phyloP scores from a whole-genome alignment of 176 grass and related monocot genomes.

The Luzula sylvatica region DNA sequence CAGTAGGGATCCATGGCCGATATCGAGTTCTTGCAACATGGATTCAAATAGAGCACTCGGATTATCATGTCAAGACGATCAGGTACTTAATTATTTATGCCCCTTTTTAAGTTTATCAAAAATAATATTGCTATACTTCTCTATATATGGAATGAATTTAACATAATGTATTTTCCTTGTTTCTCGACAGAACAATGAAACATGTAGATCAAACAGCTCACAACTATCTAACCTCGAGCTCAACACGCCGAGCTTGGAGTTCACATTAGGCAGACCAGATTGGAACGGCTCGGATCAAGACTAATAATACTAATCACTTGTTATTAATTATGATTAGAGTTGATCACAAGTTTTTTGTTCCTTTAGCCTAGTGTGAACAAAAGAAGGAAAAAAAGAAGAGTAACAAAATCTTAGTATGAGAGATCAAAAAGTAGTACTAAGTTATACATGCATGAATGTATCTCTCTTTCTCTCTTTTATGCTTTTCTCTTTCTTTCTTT shows the following conservation, averaged over 20 bases:
- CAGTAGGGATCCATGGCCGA: slow-evolving; percentile 69
- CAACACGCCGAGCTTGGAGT: slow-evolving; percentile 81
- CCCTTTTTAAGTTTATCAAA: not conserved
- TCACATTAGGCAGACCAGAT: slow-evolving; percentile 78
- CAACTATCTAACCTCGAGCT: slow-evolving; percentile 64
- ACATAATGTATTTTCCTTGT: not conserved
- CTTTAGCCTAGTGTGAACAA: slow-evolving; percentile 20
- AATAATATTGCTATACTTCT: not conserved
- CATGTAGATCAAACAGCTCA: slow-evolving; percentile 51
- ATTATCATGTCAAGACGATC: slow-evolving; percentile 60
- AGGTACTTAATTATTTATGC: not conserved
- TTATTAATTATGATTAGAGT: slow-evolving; percentile 1
- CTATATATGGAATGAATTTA: not conserved
- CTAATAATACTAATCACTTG: slow-evolving; percentile 23
- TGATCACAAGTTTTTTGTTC: slow-evolving; percentile 15
- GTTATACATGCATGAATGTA: not conserved
- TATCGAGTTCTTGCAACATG: slow-evolving; percentile 61
- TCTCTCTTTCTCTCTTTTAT: slow-evolving; percentile 31
- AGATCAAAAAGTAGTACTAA: slow-evolving; percentile 5
- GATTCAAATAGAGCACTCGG: slow-evolving; percentile 42
- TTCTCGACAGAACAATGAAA: slow-evolving; percentile 48
- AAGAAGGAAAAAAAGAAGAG: slow-evolving; percentile 20
- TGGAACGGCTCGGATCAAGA: slow-evolving; percentile 61
- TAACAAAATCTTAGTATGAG: slow-evolving; percentile 18
- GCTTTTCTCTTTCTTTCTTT: slow-evolving; percentile 25